Conservation (phyloP, 2,329 filamentous ascomycete species). For the Samsoniella hepiali region DNA sequence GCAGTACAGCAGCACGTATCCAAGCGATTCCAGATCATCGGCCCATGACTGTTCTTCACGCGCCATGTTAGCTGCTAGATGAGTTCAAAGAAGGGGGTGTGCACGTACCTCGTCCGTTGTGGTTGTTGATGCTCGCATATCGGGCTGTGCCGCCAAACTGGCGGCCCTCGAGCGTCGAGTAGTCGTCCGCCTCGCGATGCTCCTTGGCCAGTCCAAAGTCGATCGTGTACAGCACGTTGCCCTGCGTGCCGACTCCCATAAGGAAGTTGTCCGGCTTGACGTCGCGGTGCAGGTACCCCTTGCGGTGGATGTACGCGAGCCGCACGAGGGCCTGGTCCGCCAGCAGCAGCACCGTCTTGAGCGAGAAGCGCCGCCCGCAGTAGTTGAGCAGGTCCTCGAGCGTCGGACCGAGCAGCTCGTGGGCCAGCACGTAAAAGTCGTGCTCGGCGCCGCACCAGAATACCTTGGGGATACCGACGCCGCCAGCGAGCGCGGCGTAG, state of each 20-base stretch:
- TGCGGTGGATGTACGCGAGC: not conserved
- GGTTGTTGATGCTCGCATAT: not conserved
- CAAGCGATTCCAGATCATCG: not conserved
- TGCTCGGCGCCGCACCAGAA: not conserved
- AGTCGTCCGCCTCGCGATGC: not conserved
- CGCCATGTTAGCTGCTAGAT: too few species aligned
- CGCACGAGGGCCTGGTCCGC: not conserved
- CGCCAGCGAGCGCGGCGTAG: not conserved
- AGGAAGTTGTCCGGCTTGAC: not conserved
- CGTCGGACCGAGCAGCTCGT: not conserved
- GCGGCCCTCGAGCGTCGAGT: not conserved
- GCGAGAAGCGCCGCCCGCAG: not conserved
- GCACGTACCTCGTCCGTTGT: not conserved
- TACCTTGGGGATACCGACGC: not conserved
- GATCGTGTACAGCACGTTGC: not conserved
- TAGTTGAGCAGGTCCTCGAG: not conserved
- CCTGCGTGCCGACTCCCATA: not conserved
- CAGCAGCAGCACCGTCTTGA: not conserved
- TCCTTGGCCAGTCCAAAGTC: not conserved
- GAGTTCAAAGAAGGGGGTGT: too few species aligned
- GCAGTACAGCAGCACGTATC: not conserved
- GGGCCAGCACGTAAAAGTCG: not conserved
- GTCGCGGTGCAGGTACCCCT: not conserved
- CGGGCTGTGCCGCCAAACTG: not conserved
- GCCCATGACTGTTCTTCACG: not conserved